Percentiles rank a stretch among this genome's conserved stretches.
Evolutionary conservation across 2,329 filamentous ascomycete species (phyloP).

Genomic region (Thielaviopsis euricoi): DNA sequence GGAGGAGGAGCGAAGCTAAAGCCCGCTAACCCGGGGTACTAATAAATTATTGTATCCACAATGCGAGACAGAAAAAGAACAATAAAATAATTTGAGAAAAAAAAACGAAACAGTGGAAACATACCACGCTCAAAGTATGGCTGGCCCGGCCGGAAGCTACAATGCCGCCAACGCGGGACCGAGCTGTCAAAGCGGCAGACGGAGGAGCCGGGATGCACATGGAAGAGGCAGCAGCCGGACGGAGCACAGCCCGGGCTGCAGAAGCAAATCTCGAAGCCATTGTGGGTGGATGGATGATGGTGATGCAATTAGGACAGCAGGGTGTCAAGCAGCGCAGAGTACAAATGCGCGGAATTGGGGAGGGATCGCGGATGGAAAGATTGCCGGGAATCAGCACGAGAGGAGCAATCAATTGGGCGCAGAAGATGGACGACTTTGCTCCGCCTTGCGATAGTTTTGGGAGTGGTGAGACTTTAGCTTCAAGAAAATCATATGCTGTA

Average conservation of each 20-base stretch:
- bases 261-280: not conserved
- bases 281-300: not conserved
- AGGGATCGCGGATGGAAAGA: not conserved
- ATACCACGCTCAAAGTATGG: slow-evolving; percentile 55
- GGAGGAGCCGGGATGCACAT: not conserved
- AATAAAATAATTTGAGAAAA: too few species aligned
- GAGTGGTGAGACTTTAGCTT: not conserved
- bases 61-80: not conserved
- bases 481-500: not conserved
- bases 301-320: not conserved
- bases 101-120: slow-evolving; percentile 17
- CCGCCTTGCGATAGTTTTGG: not conserved
- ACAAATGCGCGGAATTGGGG: too few species aligned
- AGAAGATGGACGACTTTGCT: not conserved
- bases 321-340: not conserved
- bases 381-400: not conserved
- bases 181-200: not conserved
- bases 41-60: not conserved
- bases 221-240: too few species aligned
- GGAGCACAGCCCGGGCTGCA: not conserved
- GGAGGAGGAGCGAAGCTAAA: not conserved
- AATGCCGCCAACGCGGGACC: slow-evolving; percentile 56
- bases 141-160: slow-evolving; percentile 47
- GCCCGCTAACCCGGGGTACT: not conserved
- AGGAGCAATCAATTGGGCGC: too few species aligned